Percentiles rank a stretch among this genome's conserved stretches.
These are phyloP conservation scores for Boletus rubropictus DNA, from an alignment of 768 basidiomycete species.

Conservation along the genomic window DNA sequence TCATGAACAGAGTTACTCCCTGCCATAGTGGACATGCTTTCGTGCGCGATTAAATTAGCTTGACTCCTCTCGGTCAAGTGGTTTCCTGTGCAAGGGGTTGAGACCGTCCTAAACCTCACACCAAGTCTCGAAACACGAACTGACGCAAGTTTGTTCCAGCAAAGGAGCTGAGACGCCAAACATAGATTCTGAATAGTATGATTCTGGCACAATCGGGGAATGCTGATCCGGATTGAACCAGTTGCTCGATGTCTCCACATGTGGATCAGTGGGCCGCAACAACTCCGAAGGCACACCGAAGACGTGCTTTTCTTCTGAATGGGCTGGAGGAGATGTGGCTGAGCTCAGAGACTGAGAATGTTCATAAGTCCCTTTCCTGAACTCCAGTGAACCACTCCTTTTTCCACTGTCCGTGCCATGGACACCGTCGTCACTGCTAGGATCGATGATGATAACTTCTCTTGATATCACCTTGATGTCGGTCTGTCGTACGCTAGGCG, in stretches of 20 bases:
- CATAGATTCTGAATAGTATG: slow-evolving; percentile 2
- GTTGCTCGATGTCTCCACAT: background rate
- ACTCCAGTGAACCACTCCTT: background rate
- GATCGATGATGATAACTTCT: slow-evolving; percentile 60
- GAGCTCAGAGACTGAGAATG: background rate
- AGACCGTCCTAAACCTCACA: background rate
- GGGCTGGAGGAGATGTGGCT: background rate
- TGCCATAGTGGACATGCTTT: background rate
- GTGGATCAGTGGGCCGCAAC: slow-evolving; percentile 6
- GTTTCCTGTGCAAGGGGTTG: slow-evolving; percentile 2
- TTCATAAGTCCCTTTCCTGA: background rate
- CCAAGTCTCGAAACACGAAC: slow-evolving; percentile 13
- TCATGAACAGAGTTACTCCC: background rate
- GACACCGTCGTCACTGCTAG: slow-evolving; percentile 43
- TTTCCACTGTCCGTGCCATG: background rate
- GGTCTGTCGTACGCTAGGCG: background rate
- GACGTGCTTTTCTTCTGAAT: background rate
- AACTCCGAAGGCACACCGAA: slow-evolving; percentile 28
- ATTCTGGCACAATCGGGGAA: background rate
- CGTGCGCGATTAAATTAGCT: background rate
- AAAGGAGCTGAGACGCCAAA: slow-evolving; percentile 20
- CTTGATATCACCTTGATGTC: slow-evolving; percentile 3
- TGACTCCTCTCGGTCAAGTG: background rate
- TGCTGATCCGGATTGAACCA: background rate
- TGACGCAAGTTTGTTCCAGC: background rate